Evolutionary conservation across 208 protist genomes (phyloP), one percentile per base, ranked within the genome.

Genomic region (Trypanosoma scelopori): DNA sequence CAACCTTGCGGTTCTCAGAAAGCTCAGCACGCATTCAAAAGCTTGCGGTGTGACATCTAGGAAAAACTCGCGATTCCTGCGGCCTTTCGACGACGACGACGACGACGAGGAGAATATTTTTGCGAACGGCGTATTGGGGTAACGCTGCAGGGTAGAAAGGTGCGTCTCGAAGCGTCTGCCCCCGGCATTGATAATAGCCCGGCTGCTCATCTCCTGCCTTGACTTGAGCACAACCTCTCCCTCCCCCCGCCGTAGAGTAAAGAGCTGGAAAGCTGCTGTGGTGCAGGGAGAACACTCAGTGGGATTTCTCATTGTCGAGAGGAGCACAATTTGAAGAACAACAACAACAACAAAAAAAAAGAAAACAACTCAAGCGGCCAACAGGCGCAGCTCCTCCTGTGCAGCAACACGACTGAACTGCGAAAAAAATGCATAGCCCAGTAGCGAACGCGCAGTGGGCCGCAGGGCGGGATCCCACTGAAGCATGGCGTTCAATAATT

Each of bases 21-120:
- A 95, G 43, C 68, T 58, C 28, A 95, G 78, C 22, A 92, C 84
- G 43, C 55, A 74, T 32, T 91, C 84, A 55, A 95, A 95, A 0
- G 90, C 89, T 22, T 79, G 70, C n/a, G 89, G 89, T 43, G 70
- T 84, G 7, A 85, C 84, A 65, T 95, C 89, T 15, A 92, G 56
- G 57, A 95, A 95, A 1, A 91, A 79, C 43, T 87, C 79, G 43
- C 53, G 16, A 25, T 35, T 41, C 41, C 55, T 64, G 45, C 62
- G 64, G 3, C 49, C 32, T 35, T 11, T 5, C 9, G 7, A 16
- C 23, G 61, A 51, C 22, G 35, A 15, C 16, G 49, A 59, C 9
- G 7, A 16, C 23, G 61, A 51, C 22, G 35, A 15, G 6, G 49
- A 59, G 28, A 92, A 92, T 49, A 91, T 59, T 45, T 81, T 75